Base-by-base conservation (phyloP, 202 grass and related monocot species). In the Hordeum pubiflorum region DNA sequence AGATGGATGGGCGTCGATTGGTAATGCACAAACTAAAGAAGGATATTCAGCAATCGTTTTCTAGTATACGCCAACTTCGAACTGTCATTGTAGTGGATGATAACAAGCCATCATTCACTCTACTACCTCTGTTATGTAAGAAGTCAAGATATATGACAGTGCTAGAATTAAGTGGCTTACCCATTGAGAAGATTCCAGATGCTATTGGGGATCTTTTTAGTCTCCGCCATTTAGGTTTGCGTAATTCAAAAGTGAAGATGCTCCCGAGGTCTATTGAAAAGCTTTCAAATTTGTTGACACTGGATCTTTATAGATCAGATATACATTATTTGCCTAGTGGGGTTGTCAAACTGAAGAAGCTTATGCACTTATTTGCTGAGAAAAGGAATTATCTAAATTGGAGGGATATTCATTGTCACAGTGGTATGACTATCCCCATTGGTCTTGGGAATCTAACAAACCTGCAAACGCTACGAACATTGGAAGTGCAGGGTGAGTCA, bases 221-320 rank as follows among this genome's bases (percentile, higher is more conserved):
- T 77, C 76, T 86, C 0, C 75, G 29, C 3, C 79, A 90, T 38
- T 20, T 90, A 31, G 74, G 88, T 34, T 26, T 90, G 66, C 64
- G 80, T 43, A 1, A 21, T 1, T 76, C 88, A 5, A 84, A 80
- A 17, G 79, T 84, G 12, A 84, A 58, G 32, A 11, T 56, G 2
- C 38, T 90, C 14, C 88, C 79, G 2, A 58, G 80, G 9, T 83
- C 83, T 11, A 44, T 90, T 1, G 22, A 39, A 1, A 86, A 74
- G 46, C 75, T 87, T 34, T 48, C 22, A 5, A 86, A 88, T 29
- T 81, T 91, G 1, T 33, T 75, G 38, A 91, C 75, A 9, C 26
- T 91, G 6, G 82, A 91, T 43, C 58, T 91, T n/a, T 27, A 2
- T 12, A 2, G 4, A 3, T 85, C 86, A 4, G 10, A 79, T 1